Percentiles rank a stretch among this genome's conserved stretches.
These are phyloP conservation scores for Colletotrichum brevisporum DNA, from an alignment of 2,329 filamentous ascomycete species.

Conservation along the genomic window DNA sequence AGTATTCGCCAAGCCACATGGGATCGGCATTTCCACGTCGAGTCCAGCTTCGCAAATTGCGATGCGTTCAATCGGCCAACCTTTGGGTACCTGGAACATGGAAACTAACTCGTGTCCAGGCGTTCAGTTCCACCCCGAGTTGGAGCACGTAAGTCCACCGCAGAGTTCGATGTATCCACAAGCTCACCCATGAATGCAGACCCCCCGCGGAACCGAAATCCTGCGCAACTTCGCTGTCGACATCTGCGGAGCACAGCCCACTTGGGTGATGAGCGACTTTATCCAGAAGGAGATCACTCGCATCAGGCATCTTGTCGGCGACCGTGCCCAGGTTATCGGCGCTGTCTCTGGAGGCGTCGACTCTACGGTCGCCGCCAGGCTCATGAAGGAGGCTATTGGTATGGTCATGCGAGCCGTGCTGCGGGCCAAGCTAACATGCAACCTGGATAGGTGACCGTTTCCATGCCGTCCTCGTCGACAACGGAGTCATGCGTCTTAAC, in stretches of 20 bases:
- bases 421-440: background rate
- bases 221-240: slow-evolving; percentile 87
- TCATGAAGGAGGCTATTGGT: slow-evolving; percentile 88
- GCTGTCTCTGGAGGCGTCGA: slow-evolving; percentile 81
- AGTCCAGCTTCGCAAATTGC: no score
- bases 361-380: slow-evolving; percentile 86
- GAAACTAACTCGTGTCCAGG: slow-evolving; percentile 51
- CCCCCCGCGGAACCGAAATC: slow-evolving; percentile 76
- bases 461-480: slow-evolving; percentile 71
- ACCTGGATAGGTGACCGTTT: slow-evolving; percentile 74
- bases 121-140: slow-evolving; percentile 92
- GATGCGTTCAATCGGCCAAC: no score
- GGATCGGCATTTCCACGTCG: no score
- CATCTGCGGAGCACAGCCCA: slow-evolving; percentile 82
- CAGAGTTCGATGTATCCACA: no score
- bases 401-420: slow-evolving; percentile 5
- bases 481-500: slow-evolving; percentile 81
- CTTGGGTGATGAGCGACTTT: slow-evolving; percentile 92
- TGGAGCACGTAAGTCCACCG: slow-evolving; percentile 53
- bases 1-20: slow-evolving; percentile 13
- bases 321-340: slow-evolving; percentile 82
- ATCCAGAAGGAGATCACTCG: slow-evolving; percentile 83
- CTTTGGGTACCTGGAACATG: no score
- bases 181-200: slow-evolving; percentile 64
- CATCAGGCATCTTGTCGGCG: slow-evolving; percentile 86